Percentiles rank a stretch among this genome's conserved stretches.
Evolutionary conservation across 768 basidiomycete genomes (phyloP).

Genomic region (Agrocybe praecox): DNA sequence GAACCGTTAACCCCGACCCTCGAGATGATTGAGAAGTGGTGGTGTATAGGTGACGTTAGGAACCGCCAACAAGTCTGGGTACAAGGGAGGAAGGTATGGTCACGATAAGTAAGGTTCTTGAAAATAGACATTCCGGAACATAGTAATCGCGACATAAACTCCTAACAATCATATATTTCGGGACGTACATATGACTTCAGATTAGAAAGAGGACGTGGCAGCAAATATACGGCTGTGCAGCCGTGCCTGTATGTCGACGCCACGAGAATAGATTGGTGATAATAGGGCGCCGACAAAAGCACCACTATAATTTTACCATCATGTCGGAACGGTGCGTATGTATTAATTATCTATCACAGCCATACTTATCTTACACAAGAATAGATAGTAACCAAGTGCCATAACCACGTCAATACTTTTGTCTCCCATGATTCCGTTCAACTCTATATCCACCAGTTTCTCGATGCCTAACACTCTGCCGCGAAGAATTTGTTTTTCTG

Average conservation of each 20-base stretch:
- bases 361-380: neutral
- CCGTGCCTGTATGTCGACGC: neutral
- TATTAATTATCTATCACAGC: neutral
- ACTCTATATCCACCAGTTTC: no score
- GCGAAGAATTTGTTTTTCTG: no score
- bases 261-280: neutral
- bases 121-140: no score
- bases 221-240: neutral
- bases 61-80: conserved; percentile 78
- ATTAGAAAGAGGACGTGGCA: neutral
- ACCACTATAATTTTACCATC: neutral
- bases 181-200: neutral
- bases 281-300: neutral
- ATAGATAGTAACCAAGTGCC: neutral
- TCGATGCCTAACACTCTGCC: no score
- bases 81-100: conserved; percentile 48
- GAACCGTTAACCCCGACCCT: conserved; percentile 18
- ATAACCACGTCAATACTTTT: neutral
- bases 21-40: conserved; percentile 86
- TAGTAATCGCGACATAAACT: neutral
- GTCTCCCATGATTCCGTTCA: neutral
- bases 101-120: neutral
- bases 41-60: conserved; percentile 74
- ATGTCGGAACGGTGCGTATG: neutral
- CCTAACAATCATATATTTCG: neutral